A percentile compares a stretch with the other conserved stretches of the same genome.
Conservation (phyloP, 2,329 filamentous ascomycete genomes). For the Botryotinia convoluta region DNA sequence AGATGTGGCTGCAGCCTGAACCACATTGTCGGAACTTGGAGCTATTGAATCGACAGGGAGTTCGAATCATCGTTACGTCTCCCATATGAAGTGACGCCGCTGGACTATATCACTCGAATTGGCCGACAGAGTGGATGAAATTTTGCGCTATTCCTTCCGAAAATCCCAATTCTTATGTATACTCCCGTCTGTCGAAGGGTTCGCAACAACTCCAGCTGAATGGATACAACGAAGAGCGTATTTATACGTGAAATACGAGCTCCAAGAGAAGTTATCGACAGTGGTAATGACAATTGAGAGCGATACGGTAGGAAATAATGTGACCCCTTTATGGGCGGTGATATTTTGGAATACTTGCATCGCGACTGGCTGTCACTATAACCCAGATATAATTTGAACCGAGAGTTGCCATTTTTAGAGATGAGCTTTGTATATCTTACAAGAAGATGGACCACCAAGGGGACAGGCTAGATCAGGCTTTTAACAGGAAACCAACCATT, state of each 20-base stretch:
- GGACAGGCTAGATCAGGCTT: too few relatives aligned
- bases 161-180: too few relatives aligned
- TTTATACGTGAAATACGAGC: background rate
- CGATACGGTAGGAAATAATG: background rate
- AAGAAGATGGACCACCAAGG: background rate
- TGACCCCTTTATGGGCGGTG: too few relatives aligned
- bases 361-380: too few relatives aligned
- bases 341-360: too few relatives aligned
- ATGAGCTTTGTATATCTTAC: background rate
- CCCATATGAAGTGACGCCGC: too few relatives aligned
- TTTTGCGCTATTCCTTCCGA: background rate
- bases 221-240: background rate
- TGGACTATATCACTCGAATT: background rate
- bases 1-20: background rate
- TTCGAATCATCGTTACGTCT: background rate
- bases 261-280: too few relatives aligned
- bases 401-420: too few relatives aligned
- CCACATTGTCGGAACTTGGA: background rate
- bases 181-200: background rate
- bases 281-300: background rate
- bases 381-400: too few relatives aligned
- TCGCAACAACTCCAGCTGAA: background rate
- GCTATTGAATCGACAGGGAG: background rate
- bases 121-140: too few relatives aligned
- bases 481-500: background rate